phyloP scores from a whole-genome alignment of 768 basidiomycete species.

The Mycena galopus region DNA sequence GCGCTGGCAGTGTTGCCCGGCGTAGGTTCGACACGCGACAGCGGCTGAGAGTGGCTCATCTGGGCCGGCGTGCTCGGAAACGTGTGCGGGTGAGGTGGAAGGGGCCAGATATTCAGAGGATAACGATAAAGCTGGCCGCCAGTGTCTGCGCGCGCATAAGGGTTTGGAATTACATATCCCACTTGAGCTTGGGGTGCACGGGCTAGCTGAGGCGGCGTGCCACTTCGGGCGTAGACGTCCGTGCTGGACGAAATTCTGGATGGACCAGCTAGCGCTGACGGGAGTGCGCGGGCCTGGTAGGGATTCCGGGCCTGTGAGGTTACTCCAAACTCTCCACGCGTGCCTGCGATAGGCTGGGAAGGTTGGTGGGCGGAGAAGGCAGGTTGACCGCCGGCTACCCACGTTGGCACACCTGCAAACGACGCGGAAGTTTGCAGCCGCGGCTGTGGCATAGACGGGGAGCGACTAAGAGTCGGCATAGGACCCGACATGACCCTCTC shows the following conservation, averaged over 20 bases:
- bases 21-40: neutral
- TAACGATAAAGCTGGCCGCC: neutral
- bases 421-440: neutral
- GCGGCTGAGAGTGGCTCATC: neutral
- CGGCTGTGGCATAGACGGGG: conserved; percentile 5
- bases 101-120: neutral
- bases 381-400: neutral
- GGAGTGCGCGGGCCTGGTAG: no score
- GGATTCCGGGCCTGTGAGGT: neutral
- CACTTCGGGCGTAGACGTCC: neutral
- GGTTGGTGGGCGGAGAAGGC: neutral
- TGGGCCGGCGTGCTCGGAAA: neutral
- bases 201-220: neutral
- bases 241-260: neutral
- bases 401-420: neutral
- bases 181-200: no score
- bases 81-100: neutral
- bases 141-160: neutral
- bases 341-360: neutral
- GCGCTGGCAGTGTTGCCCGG: neutral
- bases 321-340: neutral
- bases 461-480: neutral
- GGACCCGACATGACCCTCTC: neutral
- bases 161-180: neutral
- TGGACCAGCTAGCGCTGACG: neutral